Evolutionary conservation across 2,329 filamentous ascomycete genomes (phyloP).

Genomic region (Fusarium sp.): DNA sequence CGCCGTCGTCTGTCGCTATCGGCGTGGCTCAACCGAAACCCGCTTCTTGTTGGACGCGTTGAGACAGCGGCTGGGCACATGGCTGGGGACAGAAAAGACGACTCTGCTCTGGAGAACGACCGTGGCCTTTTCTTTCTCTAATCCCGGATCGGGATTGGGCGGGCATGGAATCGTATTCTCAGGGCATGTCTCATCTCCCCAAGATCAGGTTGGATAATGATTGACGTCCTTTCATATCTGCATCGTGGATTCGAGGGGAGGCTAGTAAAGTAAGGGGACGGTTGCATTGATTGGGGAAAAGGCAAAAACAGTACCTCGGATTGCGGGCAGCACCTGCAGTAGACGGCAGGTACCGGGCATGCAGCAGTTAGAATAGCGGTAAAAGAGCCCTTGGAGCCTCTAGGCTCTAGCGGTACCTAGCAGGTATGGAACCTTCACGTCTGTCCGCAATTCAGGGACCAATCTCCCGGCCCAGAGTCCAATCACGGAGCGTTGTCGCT

Average conservation of each 20-base stretch:
- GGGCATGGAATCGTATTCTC: constrained; percentile 26
- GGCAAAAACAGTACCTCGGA: constrained; percentile 23
- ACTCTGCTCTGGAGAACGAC: constrained; percentile 17
- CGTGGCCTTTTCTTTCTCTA: constrained; percentile 37
- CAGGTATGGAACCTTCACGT: constrained; percentile 32
- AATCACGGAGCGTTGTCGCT: constrained; percentile 24
- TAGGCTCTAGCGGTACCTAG: too few species aligned
- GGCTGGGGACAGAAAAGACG: constrained; percentile 21
- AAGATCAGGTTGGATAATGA: constrained; percentile 24
- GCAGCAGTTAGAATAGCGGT: constrained; percentile 37
- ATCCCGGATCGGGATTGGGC: constrained; percentile 25
- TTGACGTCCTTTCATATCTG: constrained; percentile 39
- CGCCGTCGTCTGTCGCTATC: constrained; percentile 36
- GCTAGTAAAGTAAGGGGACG: constrained; percentile 37
- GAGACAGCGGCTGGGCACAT: constrained; percentile 32
- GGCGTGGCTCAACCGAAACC: constrained; percentile 25
- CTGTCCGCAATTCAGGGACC: constrained; percentile 39
- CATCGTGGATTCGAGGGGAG: constrained; percentile 34
- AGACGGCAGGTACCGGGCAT: constrained; percentile 23
- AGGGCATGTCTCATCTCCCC: constrained; percentile 35
- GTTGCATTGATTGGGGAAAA: constrained; percentile 26
- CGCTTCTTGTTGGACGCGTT: constrained; percentile 22
- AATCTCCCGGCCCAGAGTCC: constrained; percentile 25
- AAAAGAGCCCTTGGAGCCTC: constrained; percentile 32
- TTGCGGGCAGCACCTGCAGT: constrained; percentile 9